Base-by-base conservation (phyloP, 2,329 filamentous ascomycete species). In the Emergomyces pasteurianus region DNA sequence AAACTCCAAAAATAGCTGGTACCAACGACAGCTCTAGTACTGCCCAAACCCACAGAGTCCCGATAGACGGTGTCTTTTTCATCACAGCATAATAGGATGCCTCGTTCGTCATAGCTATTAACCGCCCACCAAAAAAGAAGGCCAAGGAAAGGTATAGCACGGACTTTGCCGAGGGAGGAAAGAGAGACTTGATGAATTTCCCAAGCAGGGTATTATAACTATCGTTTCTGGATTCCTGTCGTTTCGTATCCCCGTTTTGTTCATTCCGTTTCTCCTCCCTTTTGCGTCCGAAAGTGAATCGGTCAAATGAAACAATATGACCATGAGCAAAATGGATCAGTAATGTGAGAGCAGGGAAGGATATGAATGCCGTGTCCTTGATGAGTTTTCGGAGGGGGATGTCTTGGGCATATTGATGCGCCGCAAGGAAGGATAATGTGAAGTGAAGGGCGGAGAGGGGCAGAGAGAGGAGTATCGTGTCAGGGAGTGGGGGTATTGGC, bases 1-100 rank as follows among this genome's bases (percentile, higher is more conserved):
- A 60, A 26, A 83, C 73, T 52, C 80, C 83, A n/a, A 76, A 68
- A 28, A 86, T 76, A 0, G 88, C 89, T 68, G 83, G 85, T 0
- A 79, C 69, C 47, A 95, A 77, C 60, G 90, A 82, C 75, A 96
- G 81, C 77, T 99, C 94, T 54, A 97, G 81, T 26, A 97, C 86
- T 38, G 88, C 85, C 91, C 92, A 97, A 4, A 97, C 82, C 92
- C 92, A 97, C 21, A 97, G 73, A 47, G 89, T 92, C 0, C 90
- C 94, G 16, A 96, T 73, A 5, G 91, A 86, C n/a, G 94, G 94
- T 0, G 91, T 88, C 64, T 85, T 86, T 77, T 96, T 95, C 90
- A 97, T 92, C 23, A 95, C 86, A 7, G 88, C 88, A 67, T 95
- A 85, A 69, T 96, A 97, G 4, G 87, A 84, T 65, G 86, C 83